These are phyloP conservation scores for Diaporthe helianthi DNA, from an alignment of 2,329 filamentous ascomycete genomes.

Conservation along the genomic window DNA sequence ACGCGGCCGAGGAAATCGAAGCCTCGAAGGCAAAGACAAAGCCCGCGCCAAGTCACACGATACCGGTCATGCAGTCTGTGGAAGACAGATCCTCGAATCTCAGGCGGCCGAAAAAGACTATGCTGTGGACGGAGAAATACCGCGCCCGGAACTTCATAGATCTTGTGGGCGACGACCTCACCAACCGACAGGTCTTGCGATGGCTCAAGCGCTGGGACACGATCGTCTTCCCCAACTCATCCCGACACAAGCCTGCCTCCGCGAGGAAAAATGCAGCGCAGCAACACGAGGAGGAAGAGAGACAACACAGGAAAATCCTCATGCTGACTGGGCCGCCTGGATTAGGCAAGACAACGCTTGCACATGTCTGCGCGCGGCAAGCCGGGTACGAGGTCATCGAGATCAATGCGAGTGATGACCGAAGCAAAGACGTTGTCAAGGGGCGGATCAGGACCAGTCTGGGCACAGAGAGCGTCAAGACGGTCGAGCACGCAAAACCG, in stretches of 20 bases:
- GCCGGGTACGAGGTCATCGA: constrained; percentile 97
- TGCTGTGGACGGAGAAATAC: constrained; percentile 98
- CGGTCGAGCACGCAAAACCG: constrained; percentile 65
- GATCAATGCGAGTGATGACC: constrained; percentile 97
- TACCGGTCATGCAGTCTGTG: constrained; percentile 51
- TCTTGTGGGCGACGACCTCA: constrained; percentile 91
- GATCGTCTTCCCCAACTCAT: constrained; percentile 83
- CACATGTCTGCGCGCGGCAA: constrained; percentile 93
- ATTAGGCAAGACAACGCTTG: constrained; percentile 92
- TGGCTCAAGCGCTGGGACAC: constrained; percentile 97
- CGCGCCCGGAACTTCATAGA: constrained; percentile 91
- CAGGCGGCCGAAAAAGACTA: constrained; percentile 56
- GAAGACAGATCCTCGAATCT: constrained; percentile 43
- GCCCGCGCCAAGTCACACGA: constrained; percentile 39
- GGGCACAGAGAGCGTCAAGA: constrained; percentile 91
- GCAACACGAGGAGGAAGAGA: constrained; percentile 68
- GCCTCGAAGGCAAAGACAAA: constrained; percentile 40
- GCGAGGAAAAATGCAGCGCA: constrained; percentile 53
- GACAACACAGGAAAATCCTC: constrained; percentile 83
- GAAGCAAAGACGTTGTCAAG: constrained; percentile 87
- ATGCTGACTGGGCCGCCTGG: constrained; percentile 91
- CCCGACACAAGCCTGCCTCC: constrained; percentile 61
- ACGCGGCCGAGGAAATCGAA: constrained; percentile 67
- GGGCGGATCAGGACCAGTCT: constrained; percentile 90
- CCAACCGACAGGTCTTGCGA: constrained; percentile 85